Base-by-base conservation (phyloP, 2,329 filamentous ascomycete species). In the Pleurostoma richardsiae region DNA sequence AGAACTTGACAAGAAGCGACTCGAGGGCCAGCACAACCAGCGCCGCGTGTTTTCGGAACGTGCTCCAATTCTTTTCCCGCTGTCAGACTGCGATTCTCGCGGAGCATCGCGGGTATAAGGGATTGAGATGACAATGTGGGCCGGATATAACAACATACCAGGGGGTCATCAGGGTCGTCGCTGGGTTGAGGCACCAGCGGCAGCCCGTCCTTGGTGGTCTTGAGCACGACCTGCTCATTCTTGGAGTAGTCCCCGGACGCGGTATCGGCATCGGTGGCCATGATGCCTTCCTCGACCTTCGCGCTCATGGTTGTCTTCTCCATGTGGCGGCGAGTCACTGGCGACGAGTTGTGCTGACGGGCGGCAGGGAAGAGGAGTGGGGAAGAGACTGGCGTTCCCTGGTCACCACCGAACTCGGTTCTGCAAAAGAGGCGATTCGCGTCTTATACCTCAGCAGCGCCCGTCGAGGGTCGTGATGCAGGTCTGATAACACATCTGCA, bases 1-100 rank as follows among this genome's bases (percentile, higher is more conserved):
- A 48, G 46, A 50, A 52, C 44, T 52, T 52, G 43, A 52, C 49
- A 28, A 52, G 39, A 8, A 52, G 41, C 6, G 51, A 52, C 29
- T 48, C 51, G n/a, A 52, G n/a, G 8, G 51, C 51, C n/a, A 52
- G 46, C n/a, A 51, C 40, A 29, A 51, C 31, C 36, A 52, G 42
- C 36, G 51, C 51, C 2, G 46, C 46, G 30, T 52, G 51, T 39
- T 52, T 52, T 40, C 44, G 46, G 11, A 29, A 29, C 28, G 42
- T 39, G 40, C 43, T 51, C 51, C 51, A 52, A 41, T 52, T 52
- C 51, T 52, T 19, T 19, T 19, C 19, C 19, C 19, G 19, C 19
- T 19, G 19, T 19, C 19, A 19, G 19, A 19, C 19, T 19, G 19
- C 19, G 19, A 19, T 19, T 19, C 19, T 19, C 19, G 19, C 19